Evolutionary conservation across 306 rosid genomes (phyloP), one percentile per base, ranked within the genome.

Genomic region (Carpinus viminea): DNA sequence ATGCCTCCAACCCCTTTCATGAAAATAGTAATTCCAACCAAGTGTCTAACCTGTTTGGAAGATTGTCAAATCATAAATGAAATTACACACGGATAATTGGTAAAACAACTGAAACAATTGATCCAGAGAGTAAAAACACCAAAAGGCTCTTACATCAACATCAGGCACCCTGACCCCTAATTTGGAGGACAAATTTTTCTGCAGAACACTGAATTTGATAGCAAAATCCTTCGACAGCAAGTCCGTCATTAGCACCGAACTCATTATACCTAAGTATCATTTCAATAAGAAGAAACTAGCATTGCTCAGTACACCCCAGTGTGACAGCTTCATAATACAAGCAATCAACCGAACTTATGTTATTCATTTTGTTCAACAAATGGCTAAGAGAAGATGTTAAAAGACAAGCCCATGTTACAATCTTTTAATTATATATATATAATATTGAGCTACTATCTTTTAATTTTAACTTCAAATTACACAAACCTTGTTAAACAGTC

Each of bases 1-100:
- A 92, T 80, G 78, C 95, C 98, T 78, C 98, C 98, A 68, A 94
- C 54, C 52, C 91, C 98, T 83, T 92, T 91, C 9, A 89, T 85
- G 60, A 89, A 73, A 46, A 91, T 83, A 69, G 81, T 83, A 68
- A 81, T 36, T 78, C 84, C 85, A 74, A 87, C 90, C 71, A 91
- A 68, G 61, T 89, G 90, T 60, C 84, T 83, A 72, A 84, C 84
- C 98, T 94, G 92, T 38, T 83, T 43, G 46, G 43, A 64, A 73
- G 53, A 54, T 61, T 69, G 74, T 48, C 54, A 24, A 45, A 45
- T 84, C 78, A 86, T 78, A 82, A 68, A 81, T 81, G 66, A 38
- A 73, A 74, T 51, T 61, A 82, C n/a, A 16, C 9, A 11, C 2
- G 7, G 74, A 68, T 66, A 16, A 13, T 15, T 52, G 72, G 45